Evolutionary conservation across 2,329 filamentous ascomycete species (phyloP).

Genomic region (Penicillium sp.): DNA sequence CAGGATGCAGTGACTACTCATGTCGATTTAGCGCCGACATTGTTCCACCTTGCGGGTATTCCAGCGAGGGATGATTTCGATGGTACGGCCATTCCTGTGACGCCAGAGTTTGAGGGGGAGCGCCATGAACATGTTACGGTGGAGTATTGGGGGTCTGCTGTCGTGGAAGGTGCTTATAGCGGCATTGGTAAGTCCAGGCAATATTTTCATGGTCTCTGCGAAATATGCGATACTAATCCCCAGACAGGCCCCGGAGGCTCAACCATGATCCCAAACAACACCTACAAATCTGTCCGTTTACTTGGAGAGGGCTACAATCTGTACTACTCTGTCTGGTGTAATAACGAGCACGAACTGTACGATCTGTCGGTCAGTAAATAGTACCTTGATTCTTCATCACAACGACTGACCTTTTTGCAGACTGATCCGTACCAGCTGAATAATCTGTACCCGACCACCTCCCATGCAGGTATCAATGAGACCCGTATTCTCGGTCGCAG

Average conservation of each 20-base stretch:
- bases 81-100: slow-evolving; percentile 51
- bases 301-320: slow-evolving; percentile 35
- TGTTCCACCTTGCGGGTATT: slow-evolving; percentile 47
- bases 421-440: slow-evolving; percentile 36
- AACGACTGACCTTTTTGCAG: slow-evolving; percentile 13
- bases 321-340: slow-evolving; percentile 44
- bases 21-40: slow-evolving; percentile 62
- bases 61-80: slow-evolving; percentile 53
- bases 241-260: slow-evolving; percentile 17
- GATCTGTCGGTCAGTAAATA: slow-evolving; percentile 29
- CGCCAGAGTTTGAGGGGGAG: slow-evolving; percentile 17
- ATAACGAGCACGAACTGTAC: slow-evolving; percentile 41
- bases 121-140: slow-evolving; percentile 57
- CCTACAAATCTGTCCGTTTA: slow-evolving; percentile 40
- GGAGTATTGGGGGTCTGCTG: slow-evolving; percentile 53
- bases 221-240: not conserved
- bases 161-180: slow-evolving; percentile 31
- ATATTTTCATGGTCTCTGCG: not conserved
- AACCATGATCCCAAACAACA: slow-evolving; percentile 30
- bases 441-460: slow-evolving; percentile 27
- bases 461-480: not conserved
- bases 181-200: slow-evolving; percentile 20
- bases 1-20: slow-evolving; percentile 56
- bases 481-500: slow-evolving; percentile 19
- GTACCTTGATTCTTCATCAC: not conserved